phyloP scores from a whole-genome alignment of 441 rosid species.

The Populus hybrid region DNA sequence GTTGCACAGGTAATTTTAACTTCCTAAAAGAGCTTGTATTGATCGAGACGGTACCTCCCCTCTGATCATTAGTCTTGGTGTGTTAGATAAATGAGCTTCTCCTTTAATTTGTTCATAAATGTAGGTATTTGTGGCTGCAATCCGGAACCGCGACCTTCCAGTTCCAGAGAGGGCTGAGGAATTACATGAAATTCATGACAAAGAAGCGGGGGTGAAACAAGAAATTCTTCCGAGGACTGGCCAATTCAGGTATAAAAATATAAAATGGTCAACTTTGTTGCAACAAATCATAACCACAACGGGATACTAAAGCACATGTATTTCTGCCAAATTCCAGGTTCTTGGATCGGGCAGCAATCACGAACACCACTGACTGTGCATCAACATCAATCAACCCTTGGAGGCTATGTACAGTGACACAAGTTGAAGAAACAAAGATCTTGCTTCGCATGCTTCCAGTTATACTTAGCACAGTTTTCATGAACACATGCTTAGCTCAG shows the following conservation, averaged over 20 bases:
- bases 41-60: not conserved
- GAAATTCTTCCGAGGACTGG: slow-evolving; percentile 46
- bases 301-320: not conserved
- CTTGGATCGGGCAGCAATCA: slow-evolving; percentile 57
- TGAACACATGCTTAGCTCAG: slow-evolving; percentile 70
- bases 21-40: not conserved
- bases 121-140: slow-evolving; percentile 52
- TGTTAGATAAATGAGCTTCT: not conserved
- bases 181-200: slow-evolving; percentile 45
- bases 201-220: slow-evolving; percentile 25
- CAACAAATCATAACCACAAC: not conserved
- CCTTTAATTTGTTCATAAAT: not conserved
- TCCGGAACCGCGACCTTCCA: slow-evolving; percentile 41
- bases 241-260: slow-evolving; percentile 44
- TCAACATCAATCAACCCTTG: slow-evolving; percentile 30
- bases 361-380: slow-evolving; percentile 8
- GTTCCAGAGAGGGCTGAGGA: slow-evolving; percentile 41
- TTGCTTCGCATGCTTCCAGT: slow-evolving; percentile 58
- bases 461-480: slow-evolving; percentile 54
- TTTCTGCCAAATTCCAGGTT: slow-evolving; percentile 30
- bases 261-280: not conserved
- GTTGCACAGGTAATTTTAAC: slow-evolving; percentile 31
- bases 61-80: not conserved
- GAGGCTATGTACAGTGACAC: slow-evolving; percentile 57
- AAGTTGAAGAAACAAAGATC: slow-evolving; percentile 67